These are phyloP conservation scores for Mycosphaerelloides madeirae DNA, from an alignment of 2,329 filamentous ascomycete genomes.

Conservation along the genomic window DNA sequence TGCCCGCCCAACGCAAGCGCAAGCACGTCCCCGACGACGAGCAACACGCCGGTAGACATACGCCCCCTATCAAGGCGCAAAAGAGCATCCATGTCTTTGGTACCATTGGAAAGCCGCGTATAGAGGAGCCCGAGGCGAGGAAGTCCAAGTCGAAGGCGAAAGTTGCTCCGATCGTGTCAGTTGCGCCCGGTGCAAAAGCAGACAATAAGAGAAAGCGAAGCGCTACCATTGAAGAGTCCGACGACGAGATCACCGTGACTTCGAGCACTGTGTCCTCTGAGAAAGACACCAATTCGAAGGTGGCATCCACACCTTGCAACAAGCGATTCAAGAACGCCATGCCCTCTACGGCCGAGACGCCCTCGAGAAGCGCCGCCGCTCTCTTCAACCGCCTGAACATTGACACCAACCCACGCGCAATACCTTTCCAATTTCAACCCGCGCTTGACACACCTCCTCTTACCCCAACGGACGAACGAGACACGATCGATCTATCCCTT, in stretches of 20 bases:
- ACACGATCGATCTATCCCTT: conserved; percentile 24
- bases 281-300: conserved; percentile 4
- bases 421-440: conserved; percentile 19
- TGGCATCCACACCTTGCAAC: conserved; percentile 26
- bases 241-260: conserved; percentile 18
- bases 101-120: conserved; percentile 17
- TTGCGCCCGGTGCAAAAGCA: conserved; percentile 8
- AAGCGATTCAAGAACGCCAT: conserved; percentile 31
- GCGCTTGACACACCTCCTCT: conserved; percentile 30
- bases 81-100: conserved; percentile 23
- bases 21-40: conserved; percentile 22
- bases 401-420: conserved; percentile 16
- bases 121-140: conserved; percentile 8
- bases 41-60: conserved; percentile 22
- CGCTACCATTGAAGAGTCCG: conserved; percentile 22
- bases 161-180: conserved; percentile 14
- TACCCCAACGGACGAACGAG: conserved; percentile 22
- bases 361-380: conserved; percentile 30
- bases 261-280: neutral
- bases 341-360: conserved; percentile 32
- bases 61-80: conserved; percentile 15
- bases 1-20: conserved; percentile 27
- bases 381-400: conserved; percentile 34
- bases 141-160: conserved; percentile 23
- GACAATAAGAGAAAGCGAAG: conserved; percentile 26